phyloP scores from a whole-genome alignment of 371 early-diverging fungal species.

The Choanephora cucurbitarum region DNA sequence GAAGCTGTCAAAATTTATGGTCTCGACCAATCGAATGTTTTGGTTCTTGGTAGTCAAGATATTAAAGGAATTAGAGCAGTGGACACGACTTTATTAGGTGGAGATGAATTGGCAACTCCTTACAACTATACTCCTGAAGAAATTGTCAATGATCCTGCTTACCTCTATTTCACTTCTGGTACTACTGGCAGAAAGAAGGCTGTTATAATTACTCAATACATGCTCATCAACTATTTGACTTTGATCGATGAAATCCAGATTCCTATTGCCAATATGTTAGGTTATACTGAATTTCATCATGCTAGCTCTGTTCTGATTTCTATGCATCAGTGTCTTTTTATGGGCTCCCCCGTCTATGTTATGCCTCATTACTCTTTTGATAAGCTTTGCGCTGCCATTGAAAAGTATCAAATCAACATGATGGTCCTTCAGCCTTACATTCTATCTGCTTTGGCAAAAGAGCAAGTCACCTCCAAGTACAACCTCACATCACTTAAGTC shows the following conservation, averaged over 20 bases:
- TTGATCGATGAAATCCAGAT: not conserved
- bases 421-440: conserved; percentile 72
- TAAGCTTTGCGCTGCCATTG: conserved; percentile 50
- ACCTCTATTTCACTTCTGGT: conserved; percentile 33
- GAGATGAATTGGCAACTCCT: conserved; percentile 13
- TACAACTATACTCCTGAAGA: conserved; percentile 11
- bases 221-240: not conserved
- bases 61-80: conserved; percentile 31
- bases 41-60: conserved; percentile 49
- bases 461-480: conserved; percentile 56
- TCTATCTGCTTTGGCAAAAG: conserved; percentile 39
- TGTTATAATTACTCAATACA: conserved; percentile 10
- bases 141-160: conserved; percentile 10
- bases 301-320: conserved; percentile 6
- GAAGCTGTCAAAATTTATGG: conserved; percentile 54
- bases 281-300: conserved; percentile 17
- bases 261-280: not conserved
- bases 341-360: conserved; percentile 5
- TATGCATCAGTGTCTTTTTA: conserved; percentile 2
- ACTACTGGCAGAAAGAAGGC: conserved; percentile 36
- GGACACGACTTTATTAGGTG: conserved; percentile 8
- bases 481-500: conserved; percentile 58
- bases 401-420: conserved; percentile 58
- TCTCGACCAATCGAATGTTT: conserved; percentile 45
- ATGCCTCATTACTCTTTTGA: conserved; percentile 66